phyloP scores from a whole-genome alignment of 805 yeast genomes.

The Barnettozyma pratensis region DNA sequence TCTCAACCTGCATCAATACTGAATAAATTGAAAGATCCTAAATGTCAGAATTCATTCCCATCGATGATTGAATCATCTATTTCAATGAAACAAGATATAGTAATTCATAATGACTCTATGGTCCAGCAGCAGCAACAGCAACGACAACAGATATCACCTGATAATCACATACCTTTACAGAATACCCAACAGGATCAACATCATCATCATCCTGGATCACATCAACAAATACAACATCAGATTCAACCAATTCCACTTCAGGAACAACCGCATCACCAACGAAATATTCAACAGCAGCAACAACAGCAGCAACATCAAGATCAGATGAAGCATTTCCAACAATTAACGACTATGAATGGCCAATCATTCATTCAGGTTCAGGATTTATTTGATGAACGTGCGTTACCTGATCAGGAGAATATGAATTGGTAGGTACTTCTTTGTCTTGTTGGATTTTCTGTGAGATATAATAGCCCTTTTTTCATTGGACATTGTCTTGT shows the following conservation, averaged over 20 bases:
- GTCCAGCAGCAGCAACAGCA: background rate
- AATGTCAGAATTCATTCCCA: no score
- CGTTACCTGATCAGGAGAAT: constrained; percentile 8
- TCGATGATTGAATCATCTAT: background rate
- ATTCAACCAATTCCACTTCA: background rate
- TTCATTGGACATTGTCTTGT: no score
- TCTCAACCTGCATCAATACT: constrained; percentile 22
- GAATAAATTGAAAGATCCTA: constrained; percentile 3
- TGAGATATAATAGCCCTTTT: background rate
- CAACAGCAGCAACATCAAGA: background rate
- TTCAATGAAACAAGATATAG: background rate
- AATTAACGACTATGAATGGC: background rate
- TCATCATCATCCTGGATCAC: no score
- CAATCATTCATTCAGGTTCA: constrained; percentile 4
- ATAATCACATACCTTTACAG: no score
- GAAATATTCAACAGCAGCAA: background rate
- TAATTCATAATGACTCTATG: background rate
- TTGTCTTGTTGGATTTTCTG: background rate
- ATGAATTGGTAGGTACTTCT: constrained; percentile 3
- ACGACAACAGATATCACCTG: background rate
- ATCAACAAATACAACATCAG: background rate
- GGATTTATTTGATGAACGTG: constrained; percentile 9
- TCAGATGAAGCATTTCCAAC: background rate
- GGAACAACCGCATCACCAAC: background rate
- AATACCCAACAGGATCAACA: no score